Base-by-base conservation (phyloP, 306 rosid genomes). In the Phaseolus lunatus region DNA sequence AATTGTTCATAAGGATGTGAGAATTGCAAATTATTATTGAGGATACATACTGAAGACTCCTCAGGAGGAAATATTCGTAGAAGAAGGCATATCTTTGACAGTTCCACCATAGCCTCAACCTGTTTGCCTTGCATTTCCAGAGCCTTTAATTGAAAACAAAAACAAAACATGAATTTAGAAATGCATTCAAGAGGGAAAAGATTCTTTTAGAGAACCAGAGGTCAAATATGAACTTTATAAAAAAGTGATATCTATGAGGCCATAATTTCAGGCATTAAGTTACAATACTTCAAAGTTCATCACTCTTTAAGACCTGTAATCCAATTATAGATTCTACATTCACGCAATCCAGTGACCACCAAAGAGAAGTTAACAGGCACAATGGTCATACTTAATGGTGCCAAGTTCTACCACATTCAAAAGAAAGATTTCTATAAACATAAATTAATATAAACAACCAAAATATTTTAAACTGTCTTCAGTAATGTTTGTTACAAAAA, bases 11-110 rank as follows among this genome's bases (percentile, higher is more conserved):
- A 19, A 35, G 44, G 64, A 73, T 67, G 16, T 12, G 63, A 67
- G 16, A 39, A 1, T 47, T 75, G 33, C 59, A 54, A 49, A 77
- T 48, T 58, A 75, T 16, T 65, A 66, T 64, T 20, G 37, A 78
- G 72, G 66, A 63, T 56, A 86, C 96, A 72, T 84, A 94, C 97
- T 5, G 97, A 90, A 18, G 90, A 94, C 68, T 94, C 93, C 64
- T 92, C 95, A 0, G 98, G 97, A 92, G 97, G 93, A 83, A 94
- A 92, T 87, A 87, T 87, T 58, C 75, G 85, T 73, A 86, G 86
- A 57, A 90, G 43, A 43, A 75, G 93, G 88, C 97, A 92, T 59
- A 90, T 88, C 81, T 94, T 92, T 81, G 96, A 88, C 81, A 94
- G 79, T 86, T 94, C 98, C 19, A 67, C 76, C 75, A 77, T 70